Conservation (phyloP, 495 filamentous ascomycete species). For the Jackrogersella minutella region DNA sequence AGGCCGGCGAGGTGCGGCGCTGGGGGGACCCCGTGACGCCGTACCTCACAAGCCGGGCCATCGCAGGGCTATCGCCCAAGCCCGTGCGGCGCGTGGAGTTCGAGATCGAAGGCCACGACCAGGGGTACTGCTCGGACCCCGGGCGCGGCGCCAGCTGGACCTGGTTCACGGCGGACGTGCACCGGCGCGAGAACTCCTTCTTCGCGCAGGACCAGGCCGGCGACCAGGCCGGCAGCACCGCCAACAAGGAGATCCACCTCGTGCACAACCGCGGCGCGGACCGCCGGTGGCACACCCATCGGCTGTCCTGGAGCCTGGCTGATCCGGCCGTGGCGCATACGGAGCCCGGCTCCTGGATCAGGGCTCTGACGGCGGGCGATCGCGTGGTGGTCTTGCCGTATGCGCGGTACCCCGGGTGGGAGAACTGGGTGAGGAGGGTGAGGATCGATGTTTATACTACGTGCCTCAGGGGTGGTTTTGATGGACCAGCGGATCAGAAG, state of each 20-base stretch:
- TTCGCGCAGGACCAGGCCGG: slow-evolving; percentile 14
- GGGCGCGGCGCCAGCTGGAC: slow-evolving; percentile 26
- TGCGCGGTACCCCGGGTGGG: slow-evolving; percentile 36
- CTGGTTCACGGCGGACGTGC: slow-evolving; percentile 36
- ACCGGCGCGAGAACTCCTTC: slow-evolving; percentile 24
- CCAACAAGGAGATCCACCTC: slow-evolving; percentile 30
- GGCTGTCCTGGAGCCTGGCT: slow-evolving; percentile 16
- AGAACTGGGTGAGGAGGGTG: slow-evolving; percentile 33
- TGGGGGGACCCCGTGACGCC: slow-evolving; percentile 31
- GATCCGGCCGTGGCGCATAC: slow-evolving; percentile 12
- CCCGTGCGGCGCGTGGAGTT: slow-evolving; percentile 35
- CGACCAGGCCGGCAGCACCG: slow-evolving; percentile 7
- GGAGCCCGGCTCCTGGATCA: slow-evolving; percentile 23
- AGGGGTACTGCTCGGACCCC: slow-evolving; percentile 34
- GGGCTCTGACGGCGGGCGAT: slow-evolving; percentile 16
- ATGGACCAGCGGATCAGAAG: background rate
- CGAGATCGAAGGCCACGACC: slow-evolving; percentile 35
- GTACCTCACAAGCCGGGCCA: slow-evolving; percentile 27
- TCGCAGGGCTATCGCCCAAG: slow-evolving; percentile 1
- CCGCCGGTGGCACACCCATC: slow-evolving; percentile 19
- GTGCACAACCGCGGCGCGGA: slow-evolving; percentile 28
- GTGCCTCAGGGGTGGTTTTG: slow-evolving; percentile 9
- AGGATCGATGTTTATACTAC: slow-evolving; percentile 37
- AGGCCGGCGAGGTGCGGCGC: slow-evolving; percentile 20
- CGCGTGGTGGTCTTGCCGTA: slow-evolving; percentile 22